Evolutionary conservation across 2,329 filamentous ascomycete species (phyloP).

Genomic region (Fusarium sublunatum): DNA sequence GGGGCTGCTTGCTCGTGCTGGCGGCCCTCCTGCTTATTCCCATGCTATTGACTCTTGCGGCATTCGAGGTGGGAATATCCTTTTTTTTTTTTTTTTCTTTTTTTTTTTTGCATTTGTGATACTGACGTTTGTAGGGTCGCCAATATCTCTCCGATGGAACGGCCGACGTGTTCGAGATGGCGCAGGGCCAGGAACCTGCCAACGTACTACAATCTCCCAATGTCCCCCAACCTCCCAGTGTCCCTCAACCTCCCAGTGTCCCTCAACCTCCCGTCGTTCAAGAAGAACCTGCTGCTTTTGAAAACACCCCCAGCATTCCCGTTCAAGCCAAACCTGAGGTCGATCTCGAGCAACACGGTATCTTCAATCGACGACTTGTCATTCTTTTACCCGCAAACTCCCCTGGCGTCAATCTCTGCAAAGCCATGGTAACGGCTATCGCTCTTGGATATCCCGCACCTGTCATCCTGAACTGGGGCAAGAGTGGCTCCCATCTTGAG

Average conservation of each 20-base stretch:
- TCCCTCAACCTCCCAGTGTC: too few relatives aligned
- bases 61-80: constrained; percentile 14
- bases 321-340: constrained; percentile 1
- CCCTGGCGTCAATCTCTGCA: constrained; percentile 43
- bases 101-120: too few relatives aligned
- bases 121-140: constrained; percentile 5
- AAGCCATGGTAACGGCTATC: constrained; percentile 43
- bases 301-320: constrained; percentile 1
- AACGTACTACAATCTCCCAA: too few relatives aligned
- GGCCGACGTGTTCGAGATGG: constrained; percentile 21
- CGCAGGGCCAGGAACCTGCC: background rate
- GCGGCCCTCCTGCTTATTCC: constrained; percentile 16
- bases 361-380: constrained; percentile 32
- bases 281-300: too few relatives aligned
- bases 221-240: too few relatives aligned
- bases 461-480: constrained; percentile 46
- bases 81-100: too few relatives aligned
- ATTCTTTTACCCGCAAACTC: constrained; percentile 36
- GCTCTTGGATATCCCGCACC: constrained; percentile 47
- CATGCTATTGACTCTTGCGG: constrained; percentile 20
- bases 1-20: constrained; percentile 9
- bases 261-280: too few relatives aligned
- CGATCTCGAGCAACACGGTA: background rate
- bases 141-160: constrained; percentile 31
- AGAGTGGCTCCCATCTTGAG: constrained; percentile 40